Base-by-base conservation (phyloP, 2,329 filamentous ascomycete genomes). In the Colletotrichum godetiae region DNA sequence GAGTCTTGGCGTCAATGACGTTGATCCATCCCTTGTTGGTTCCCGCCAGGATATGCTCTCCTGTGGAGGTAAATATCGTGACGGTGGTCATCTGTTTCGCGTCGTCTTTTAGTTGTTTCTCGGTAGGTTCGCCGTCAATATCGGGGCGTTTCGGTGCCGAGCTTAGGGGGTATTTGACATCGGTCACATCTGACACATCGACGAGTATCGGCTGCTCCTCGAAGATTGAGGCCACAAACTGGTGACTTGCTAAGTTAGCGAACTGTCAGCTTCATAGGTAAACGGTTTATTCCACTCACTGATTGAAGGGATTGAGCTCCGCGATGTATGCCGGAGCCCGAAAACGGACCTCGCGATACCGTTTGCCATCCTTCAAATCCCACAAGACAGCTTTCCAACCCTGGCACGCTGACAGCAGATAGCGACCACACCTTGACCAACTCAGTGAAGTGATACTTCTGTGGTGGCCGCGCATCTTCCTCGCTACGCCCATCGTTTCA, bases 11-110 rank as follows among this genome's bases (percentile, higher is more conserved):
- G 78, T 97, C 94, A 79, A 99, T 97, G 74, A 99, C 94, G 83
- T 99, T 99, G 73, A 99, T 88, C 88, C 95, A 97, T 68, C 97
- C 97, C 82, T 98, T 98, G 77, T 93, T 98, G 5, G 97, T 99
- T 52, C 95, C 97, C 0, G 95, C 92, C 42, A 99, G 89, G 74
- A 99, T 95, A 82, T 98, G 94, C 58, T 95, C 92, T 62, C 97
- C 97, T 0, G 92, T 90, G 0, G 92, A 90, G 0, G 95, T 96
- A 86, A 97, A 99, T 42, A 98, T 92, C 1, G 95, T 94, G 29
- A 95, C 95, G 5, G 96, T 98, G 0, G 97, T 98, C 81, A 95
- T 95, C 82, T 98, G 95, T 80, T 97, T 98, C 13, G 95, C 94
- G 80, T 98, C 96, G 80, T 97, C 94, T 60, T 95, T 95, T 1